Percentiles rank a stretch among this genome's conserved stretches.
These are phyloP conservation scores for Larix kaempferi DNA, from an alignment of 75 land plant genomes.

Conservation along the genomic window DNA sequence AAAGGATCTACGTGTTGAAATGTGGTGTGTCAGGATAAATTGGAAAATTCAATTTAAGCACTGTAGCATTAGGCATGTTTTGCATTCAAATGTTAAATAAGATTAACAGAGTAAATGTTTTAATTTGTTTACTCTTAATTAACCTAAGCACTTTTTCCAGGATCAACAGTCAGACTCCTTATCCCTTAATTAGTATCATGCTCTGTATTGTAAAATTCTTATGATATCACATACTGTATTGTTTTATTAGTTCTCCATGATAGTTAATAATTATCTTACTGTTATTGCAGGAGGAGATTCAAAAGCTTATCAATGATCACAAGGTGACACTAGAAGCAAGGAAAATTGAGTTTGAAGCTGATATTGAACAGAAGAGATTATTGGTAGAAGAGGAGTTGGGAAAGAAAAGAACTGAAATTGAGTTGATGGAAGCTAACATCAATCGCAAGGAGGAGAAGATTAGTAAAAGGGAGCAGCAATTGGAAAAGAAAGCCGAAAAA, in stretches of 20 bases:
- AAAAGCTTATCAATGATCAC: constrained; percentile 61
- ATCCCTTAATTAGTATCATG: neutral
- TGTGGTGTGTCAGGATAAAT: neutral
- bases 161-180: neutral
- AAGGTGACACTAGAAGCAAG: constrained; percentile 41
- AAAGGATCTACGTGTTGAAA: neutral
- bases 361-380: constrained; percentile 46
- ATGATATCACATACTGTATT: neutral
- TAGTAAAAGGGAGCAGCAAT: constrained; percentile 51
- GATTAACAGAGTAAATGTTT: too few relatives aligned
- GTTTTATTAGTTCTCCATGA: neutral
- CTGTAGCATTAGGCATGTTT: too few relatives aligned
- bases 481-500: constrained; percentile 49
- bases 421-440: constrained; percentile 29
- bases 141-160: too few relatives aligned
- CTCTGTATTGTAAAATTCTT: neutral
- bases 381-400: constrained; percentile 54
- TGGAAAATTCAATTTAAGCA: too few relatives aligned
- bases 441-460: constrained; percentile 48
- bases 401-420: constrained; percentile 33
- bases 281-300: constrained; percentile 56
- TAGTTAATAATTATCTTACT: neutral
- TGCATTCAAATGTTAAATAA: too few relatives aligned
- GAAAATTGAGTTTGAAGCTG: constrained; percentile 61
- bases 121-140: too few relatives aligned